Percentiles rank a stretch among this genome's conserved stretches.
Conservation (phyloP, 257 asterid genomes). For the Rhazya stricta region DNA sequence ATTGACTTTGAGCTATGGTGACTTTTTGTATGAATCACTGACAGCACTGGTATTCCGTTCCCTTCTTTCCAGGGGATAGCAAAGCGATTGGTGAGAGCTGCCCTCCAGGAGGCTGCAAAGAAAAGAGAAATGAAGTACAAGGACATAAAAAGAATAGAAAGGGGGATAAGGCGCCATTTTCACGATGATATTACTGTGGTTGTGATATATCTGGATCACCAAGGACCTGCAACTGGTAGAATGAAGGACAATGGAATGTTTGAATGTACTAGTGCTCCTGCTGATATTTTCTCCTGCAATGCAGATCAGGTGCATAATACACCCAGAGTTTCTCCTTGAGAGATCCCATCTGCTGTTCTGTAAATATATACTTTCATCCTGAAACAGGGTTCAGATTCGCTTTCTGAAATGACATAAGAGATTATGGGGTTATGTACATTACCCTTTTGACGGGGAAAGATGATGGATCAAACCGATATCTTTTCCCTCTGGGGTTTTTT, state of each 20-base stretch:
- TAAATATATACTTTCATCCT: conserved; percentile 11
- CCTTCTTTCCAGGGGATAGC: conserved; percentile 35
- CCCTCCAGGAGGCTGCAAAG: conserved; percentile 36
- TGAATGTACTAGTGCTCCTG: conserved; percentile 27
- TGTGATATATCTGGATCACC: conserved; percentile 34
- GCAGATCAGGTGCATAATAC: conserved; percentile 20
- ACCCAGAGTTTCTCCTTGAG: conserved; percentile 22
- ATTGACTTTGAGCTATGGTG: background rate
- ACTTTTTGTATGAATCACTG: background rate
- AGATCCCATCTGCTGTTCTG: conserved; percentile 3
- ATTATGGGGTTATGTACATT: conserved; percentile 7
- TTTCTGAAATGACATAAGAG: background rate
- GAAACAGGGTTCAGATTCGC: background rate
- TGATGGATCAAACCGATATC: background rate
- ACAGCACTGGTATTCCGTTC: background rate
- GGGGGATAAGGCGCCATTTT: conserved; percentile 32
- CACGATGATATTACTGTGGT: conserved; percentile 40
- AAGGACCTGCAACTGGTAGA: conserved; percentile 13
- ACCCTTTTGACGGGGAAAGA: conserved; percentile 6
- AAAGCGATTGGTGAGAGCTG: conserved; percentile 37
- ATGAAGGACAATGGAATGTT: conserved; percentile 4
- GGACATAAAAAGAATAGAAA: conserved; percentile 32
- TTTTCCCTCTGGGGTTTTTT: background rate
- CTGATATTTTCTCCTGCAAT: conserved; percentile 33
- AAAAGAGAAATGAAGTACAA: conserved; percentile 36